Base-by-base conservation (phyloP, 1,284 basidiomycete genomes). In the Sporisorium scitamineum region DNA sequence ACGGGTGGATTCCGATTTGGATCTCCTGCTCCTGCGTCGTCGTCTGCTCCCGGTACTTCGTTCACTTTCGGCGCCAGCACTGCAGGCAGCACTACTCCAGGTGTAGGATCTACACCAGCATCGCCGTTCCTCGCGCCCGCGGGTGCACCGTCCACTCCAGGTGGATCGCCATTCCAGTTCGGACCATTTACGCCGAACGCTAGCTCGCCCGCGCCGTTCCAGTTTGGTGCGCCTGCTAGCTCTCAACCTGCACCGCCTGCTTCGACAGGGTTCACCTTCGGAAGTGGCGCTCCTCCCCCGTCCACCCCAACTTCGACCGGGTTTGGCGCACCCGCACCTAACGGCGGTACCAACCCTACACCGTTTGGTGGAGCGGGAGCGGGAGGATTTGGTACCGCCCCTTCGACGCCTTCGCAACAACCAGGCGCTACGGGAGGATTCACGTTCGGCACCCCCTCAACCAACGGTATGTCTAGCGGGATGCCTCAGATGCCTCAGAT, bases 1-100 rank as follows among this genome's bases (percentile, higher is more conserved):
- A 24, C 16, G 2, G 61, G 56, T 20, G 65, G 65, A 27, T 74
- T 74, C 37, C 41, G 61, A 20, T 74, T 74, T 41, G 71, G 72
- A 5, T 75, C 72, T 0, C 61, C 62, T 8, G 61, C 70, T 20
- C 59, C 71, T 1, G 29, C 61, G 13, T 16, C 61, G 13, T 20
- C 50, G 2, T 31, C 70, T n/a, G 70, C 61, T 8, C 51, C 64
- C 3, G 13, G 14, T 16, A 16, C 53, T 2, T 37, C 53, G 1
- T 75, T 75, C 27, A 70, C 56, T 0, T 75, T 75, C 51, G 72
- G 72, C 3, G 51, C 58, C 11, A 22, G 32, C 11, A 9, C 54
- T 13, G 14, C n/a, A n/a, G 41, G 68, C 0, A 57, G 53, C n/a
- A 66, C 66, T 1, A 66, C 61, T 9, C 61, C 63, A 0, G 67